A percentile compares a stretch with the other conserved stretches of the same genome.
Evolutionary conservation across 1,284 basidiomycete genomes (phyloP).

Genomic region (Ganoderma sinense): DNA sequence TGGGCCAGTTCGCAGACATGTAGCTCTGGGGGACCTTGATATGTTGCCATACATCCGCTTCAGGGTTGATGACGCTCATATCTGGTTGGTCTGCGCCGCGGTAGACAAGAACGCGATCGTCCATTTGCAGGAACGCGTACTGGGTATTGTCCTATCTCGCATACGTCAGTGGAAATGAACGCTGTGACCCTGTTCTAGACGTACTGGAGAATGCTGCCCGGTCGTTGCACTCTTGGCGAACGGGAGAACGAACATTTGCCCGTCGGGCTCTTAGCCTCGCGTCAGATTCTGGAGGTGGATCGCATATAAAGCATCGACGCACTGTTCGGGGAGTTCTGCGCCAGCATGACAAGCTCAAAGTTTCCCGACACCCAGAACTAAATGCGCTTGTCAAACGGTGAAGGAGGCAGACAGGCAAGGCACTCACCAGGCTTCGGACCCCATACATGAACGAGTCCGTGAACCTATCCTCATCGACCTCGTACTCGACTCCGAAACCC

Average conservation of each 20-base stretch:
- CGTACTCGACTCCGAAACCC: conserved; percentile 75
- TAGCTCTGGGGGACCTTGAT: conserved; percentile 94
- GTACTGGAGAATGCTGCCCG: conserved; percentile 88
- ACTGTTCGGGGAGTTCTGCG: conserved; percentile 59
- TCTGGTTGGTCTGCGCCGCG: conserved; percentile 97
- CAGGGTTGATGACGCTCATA: conserved; percentile 98
- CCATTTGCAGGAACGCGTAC: conserved; percentile 95
- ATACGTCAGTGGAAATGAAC: not conserved
- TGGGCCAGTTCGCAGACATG: conserved; percentile 93
- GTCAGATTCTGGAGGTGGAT: conserved; percentile 2
- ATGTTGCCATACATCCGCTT: conserved; percentile 97
- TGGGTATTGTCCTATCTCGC: conserved; percentile 83
- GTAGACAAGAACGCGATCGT: conserved; percentile 95
- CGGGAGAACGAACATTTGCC: conserved; percentile 86
- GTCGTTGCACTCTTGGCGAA: conserved; percentile 97
- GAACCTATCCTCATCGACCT: conserved; percentile 67
- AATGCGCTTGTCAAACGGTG: not conserved
- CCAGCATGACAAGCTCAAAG: conserved; percentile 83
- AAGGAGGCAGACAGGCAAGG: not conserved
- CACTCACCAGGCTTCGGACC: conserved; percentile 65
- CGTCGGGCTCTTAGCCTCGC: conserved; percentile 55
- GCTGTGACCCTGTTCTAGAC: conserved; percentile 25
- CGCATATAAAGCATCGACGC: conserved; percentile 29
- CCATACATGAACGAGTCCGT: conserved; percentile 91
- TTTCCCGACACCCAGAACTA: conserved; percentile 95